Conservation (phyloP, 306 rosid genomes). For the Cicer bijugum region DNA sequence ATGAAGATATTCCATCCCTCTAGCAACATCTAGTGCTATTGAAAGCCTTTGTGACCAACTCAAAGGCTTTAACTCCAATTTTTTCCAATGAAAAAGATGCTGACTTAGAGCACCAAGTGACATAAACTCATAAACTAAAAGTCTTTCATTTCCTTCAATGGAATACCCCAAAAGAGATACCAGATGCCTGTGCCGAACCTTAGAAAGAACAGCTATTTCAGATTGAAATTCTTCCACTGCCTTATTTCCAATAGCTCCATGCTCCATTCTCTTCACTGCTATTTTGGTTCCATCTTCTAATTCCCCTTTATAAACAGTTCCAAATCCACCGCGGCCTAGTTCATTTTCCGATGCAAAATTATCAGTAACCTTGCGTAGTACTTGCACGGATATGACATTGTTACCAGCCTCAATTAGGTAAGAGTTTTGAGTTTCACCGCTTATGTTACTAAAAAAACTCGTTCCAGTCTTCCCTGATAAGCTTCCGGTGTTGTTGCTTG, state of each 20-base stretch:
- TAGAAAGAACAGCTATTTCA: conserved; percentile 80
- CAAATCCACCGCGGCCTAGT: conserved; percentile 88
- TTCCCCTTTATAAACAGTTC: conserved; percentile 84
- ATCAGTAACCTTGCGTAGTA: conserved; percentile 69
- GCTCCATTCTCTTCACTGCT: conserved; percentile 93
- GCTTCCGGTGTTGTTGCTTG: conserved; percentile 55
- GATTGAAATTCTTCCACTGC: conserved; percentile 80
- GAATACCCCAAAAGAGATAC: conserved; percentile 79
- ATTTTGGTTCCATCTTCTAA: conserved; percentile 71
- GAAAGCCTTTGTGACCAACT: conserved; percentile 72
- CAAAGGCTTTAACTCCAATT: conserved; percentile 65
- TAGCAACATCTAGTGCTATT: conserved; percentile 86
- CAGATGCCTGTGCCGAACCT: conserved; percentile 78
- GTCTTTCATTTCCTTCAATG: conserved; percentile 71
- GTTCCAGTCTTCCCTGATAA: conserved; percentile 59
- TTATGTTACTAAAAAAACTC: conserved; percentile 53
- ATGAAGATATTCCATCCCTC: conserved; percentile 82
- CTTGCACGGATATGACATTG: conserved; percentile 66
- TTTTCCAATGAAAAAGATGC: conserved; percentile 87
- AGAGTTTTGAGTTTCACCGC: conserved; percentile 61
- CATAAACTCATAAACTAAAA: conserved; percentile 78
- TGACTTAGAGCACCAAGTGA: conserved; percentile 85
- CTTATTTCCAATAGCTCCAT: conserved; percentile 57
- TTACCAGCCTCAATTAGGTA: conserved; percentile 60
- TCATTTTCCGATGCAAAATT: conserved; percentile 67